Base-by-base conservation (phyloP, 1,139 yeast species). In the Groenewaldozyma sp. region DNA sequence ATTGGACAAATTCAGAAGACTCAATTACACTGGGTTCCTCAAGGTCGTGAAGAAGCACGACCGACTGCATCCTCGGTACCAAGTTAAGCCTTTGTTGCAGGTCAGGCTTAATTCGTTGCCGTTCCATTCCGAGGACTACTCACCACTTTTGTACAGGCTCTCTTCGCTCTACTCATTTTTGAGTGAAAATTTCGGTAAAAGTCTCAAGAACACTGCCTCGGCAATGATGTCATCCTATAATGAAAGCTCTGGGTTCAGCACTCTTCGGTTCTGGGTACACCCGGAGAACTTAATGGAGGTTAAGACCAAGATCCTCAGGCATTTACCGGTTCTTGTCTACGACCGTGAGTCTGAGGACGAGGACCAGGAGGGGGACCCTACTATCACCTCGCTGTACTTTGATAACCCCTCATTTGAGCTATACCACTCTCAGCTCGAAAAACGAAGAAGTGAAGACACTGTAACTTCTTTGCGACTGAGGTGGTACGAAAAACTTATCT, bases 251-350 rank as follows among this genome's bases (percentile, higher is more conserved):
- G 79, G 78, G 37, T 82, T 69, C 60, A 84, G 82, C 53, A 78
- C 86, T 20, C 79, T 81, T 63, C 86, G 86, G 64, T 88, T 88
- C 62, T 91, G 98, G 98, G 73, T 91, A 37, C 97, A 91, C 58
- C 91, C 91, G 13, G 98, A 91, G 55, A 87, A 91, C 59, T 68
- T 88, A 58, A 88, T 88, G 95, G 97, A 91, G 63, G 95, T 87
- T 43, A 91, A 91, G 65, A 86, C 97, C 19, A 78, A 87, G 48
- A 84, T 91, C 49, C 73, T 91, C 56, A 81, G 97, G 60, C 95
- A 87, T 55, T 73, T 91, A 51, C 98, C 98, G 0, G 94, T 88
- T 3, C 71, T 91, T 47, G 82, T 91, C 36, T 91, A 86, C 45
- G 67, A 67, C 43, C 57, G 63, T 35, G 62, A 57, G 39, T 60